A percentile compares a stretch with the other conserved stretches of the same genome.
phyloP scores from a whole-genome alignment of 2,329 filamentous ascomycete genomes.

The Dichotomopilus funicola region DNA sequence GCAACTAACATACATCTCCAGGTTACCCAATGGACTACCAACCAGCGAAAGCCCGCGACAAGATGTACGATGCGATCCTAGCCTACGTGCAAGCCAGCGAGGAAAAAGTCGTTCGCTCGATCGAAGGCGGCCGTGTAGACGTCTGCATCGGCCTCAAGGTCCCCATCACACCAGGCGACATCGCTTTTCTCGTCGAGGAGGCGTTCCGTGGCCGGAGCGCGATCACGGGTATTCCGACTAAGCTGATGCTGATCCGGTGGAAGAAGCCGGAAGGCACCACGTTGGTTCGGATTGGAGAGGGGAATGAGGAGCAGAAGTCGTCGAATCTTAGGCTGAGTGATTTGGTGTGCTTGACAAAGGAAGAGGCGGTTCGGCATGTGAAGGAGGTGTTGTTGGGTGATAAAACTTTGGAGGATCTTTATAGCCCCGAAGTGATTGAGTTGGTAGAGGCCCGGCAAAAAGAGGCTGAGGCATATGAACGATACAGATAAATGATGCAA shows the following conservation, averaged over 20 bases:
- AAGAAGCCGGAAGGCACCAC: slow-evolving; percentile 55
- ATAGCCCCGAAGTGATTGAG: slow-evolving; percentile 60
- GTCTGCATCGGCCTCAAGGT: slow-evolving; percentile 67
- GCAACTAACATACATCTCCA: slow-evolving; percentile 24
- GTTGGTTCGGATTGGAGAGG: slow-evolving; percentile 53
- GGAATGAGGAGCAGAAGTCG: slow-evolving; percentile 67
- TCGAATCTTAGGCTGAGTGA: slow-evolving; percentile 63
- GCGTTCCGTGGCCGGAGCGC: slow-evolving; percentile 77
- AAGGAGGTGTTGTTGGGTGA: slow-evolving; percentile 67
- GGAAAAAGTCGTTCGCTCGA: slow-evolving; percentile 61
- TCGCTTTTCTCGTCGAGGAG: slow-evolving; percentile 85
- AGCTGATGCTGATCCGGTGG: slow-evolving; percentile 79
- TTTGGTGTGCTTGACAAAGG: slow-evolving; percentile 87
- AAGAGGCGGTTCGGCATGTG: slow-evolving; percentile 76
- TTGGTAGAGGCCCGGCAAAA: slow-evolving; percentile 59
- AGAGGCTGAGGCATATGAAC: slow-evolving; percentile 60
- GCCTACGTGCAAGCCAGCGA: slow-evolving; percentile 69
- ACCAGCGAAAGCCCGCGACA: slow-evolving; percentile 74
- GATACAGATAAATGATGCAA: slow-evolving; percentile 36
- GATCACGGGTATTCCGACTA: slow-evolving; percentile 73
- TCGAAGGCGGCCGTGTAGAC: slow-evolving; percentile 39
- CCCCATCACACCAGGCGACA: slow-evolving; percentile 70
- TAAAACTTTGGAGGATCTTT: slow-evolving; percentile 64
- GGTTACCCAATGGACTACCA: slow-evolving; percentile 84
- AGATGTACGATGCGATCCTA: slow-evolving; percentile 83